Evolutionary conservation across 1,139 yeast species (phyloP), one percentile per base, ranked within the genome.

Genomic region (Pichiaceae sp.): DNA sequence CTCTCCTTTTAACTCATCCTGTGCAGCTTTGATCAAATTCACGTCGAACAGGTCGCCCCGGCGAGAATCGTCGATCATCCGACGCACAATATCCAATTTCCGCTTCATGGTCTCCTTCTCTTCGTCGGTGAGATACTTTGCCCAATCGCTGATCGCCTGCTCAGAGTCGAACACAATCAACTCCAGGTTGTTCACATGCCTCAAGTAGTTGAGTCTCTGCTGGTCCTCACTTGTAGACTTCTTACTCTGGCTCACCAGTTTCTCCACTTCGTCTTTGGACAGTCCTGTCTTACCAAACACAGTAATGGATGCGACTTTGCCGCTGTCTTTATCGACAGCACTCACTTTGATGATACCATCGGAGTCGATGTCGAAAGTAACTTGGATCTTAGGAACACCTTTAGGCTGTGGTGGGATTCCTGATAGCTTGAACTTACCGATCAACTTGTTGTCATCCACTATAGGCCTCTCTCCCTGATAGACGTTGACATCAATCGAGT

Each of bases 291-390:
- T 78, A 2, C 80, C 83, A 18, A 80, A 72, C 0, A 82, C 86
- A 29, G 81, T 80, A 33, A 82, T 79, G 1, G 85, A 76, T 2
- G 72, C 62, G 31, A 62, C 63, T 43, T 63, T 59, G 6, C 72
- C 72, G 17, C 78, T 74, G 1, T 79, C 75, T 45, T 71, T 73
- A 49, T 82, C 93, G 20, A 65, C 63, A 0, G 91, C 93, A 41
- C 78, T 67, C 2, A 82, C 91, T 46, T 78, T 78, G 38, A 82
- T 78, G 35, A 82, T 82, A 14, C 94, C 93, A 60, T 82, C 91
- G 0, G 87, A 89, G 59, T 82, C 89, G 39, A 82, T 78, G 53
- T 76, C 85, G 59, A 81, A 82, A 2, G 75, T 64, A 7, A 82
- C 91, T 21, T 73, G 75, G 41, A 82, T 78, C 52, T 82, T 85